Conservation (phyloP, 345 rosid species). For the Garcia nutans region DNA sequence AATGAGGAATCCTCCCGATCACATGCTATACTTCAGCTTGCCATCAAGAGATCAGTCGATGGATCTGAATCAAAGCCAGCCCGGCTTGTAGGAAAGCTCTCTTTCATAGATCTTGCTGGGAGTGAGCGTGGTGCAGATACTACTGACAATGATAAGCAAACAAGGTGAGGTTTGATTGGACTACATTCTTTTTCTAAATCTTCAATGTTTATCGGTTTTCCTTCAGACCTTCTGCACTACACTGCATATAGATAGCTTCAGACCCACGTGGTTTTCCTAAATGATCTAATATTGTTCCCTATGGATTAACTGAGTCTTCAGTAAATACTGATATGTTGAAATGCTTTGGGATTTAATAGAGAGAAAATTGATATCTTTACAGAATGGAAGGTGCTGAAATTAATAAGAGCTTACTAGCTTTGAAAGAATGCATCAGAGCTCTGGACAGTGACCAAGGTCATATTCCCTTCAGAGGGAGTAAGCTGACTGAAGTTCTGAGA, state of each 20-base stretch:
- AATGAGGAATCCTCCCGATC: constrained; percentile 72
- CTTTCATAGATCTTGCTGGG: constrained; percentile 69
- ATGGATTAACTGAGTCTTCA: background rate
- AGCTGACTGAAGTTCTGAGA: constrained; percentile 68
- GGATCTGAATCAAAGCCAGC: constrained; percentile 52
- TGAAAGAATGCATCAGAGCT: constrained; percentile 71
- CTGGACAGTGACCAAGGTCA: constrained; percentile 68
- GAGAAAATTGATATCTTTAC: constrained; percentile 11
- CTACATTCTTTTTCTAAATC: background rate
- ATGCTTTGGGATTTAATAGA: constrained; percentile 3
- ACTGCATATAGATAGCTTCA: background rate
- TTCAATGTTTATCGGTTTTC: constrained; percentile 3
- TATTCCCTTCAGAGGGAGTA: constrained; percentile 71
- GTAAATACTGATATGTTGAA: background rate
- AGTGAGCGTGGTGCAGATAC: constrained; percentile 81
- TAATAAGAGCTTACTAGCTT: constrained; percentile 63
- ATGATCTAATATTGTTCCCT: background rate
- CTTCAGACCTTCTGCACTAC: background rate
- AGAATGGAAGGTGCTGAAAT: constrained; percentile 74
- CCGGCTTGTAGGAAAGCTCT: constrained; percentile 54
- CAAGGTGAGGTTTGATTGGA: constrained; percentile 40
- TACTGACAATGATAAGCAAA: constrained; percentile 65
- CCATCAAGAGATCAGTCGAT: constrained; percentile 49
- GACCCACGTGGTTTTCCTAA: background rate
- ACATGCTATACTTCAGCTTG: constrained; percentile 71